Percentiles rank a stretch among this genome's conserved stretches.
phyloP scores from a whole-genome alignment of 1,139 yeast genomes.

The Starmera stellimalicola region DNA sequence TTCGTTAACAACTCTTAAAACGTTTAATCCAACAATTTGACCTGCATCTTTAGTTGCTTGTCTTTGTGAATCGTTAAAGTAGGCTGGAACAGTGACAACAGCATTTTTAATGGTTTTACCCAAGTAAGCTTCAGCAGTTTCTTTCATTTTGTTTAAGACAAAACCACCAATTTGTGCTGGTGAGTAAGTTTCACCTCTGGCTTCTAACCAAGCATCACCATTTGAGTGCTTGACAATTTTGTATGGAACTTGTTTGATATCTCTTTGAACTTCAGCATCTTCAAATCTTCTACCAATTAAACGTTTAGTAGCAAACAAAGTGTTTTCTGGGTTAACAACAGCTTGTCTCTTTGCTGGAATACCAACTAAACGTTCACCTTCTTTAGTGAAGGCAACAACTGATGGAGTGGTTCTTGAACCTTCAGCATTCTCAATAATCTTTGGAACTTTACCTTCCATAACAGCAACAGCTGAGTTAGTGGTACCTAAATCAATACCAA shows the following conservation, averaged over 20 bases:
- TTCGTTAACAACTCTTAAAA: slow-evolving; percentile 94
- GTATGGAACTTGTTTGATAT: slow-evolving; percentile 93
- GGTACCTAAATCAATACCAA: slow-evolving; percentile 98
- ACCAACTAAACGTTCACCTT: slow-evolving; percentile 93
- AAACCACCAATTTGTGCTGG: slow-evolving; percentile 98
- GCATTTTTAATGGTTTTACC: slow-evolving; percentile 84
- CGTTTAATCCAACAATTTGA: slow-evolving; percentile 93
- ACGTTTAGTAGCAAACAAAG: slow-evolving; percentile 96
- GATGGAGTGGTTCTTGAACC: slow-evolving; percentile 99
- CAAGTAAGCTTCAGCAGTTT: slow-evolving; percentile 87
- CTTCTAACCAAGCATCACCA: slow-evolving; percentile 99
- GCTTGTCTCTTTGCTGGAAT: slow-evolving; percentile 99
- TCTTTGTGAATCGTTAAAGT: slow-evolving; percentile 96
- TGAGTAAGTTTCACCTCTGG: slow-evolving; percentile 86
- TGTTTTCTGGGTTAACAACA: slow-evolving; percentile 96
- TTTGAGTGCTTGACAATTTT: slow-evolving; percentile 91
- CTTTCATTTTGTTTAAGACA: slow-evolving; percentile 86
- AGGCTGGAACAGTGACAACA: slow-evolving; percentile 96
- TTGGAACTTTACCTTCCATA: slow-evolving; percentile 95
- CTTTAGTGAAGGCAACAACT: slow-evolving; percentile 96
- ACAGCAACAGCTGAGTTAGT: slow-evolving; percentile 98
- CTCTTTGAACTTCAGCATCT: slow-evolving; percentile 94
- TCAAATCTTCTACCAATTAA: slow-evolving; percentile 97
- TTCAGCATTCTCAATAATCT: slow-evolving; percentile 95
- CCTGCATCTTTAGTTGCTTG: slow-evolving; percentile 99